A percentile compares a stretch with the other conserved stretches of the same genome.
Conservation (phyloP, 2,329 filamentous ascomycete species). For the Colletotrichum neosansevieriae region DNA sequence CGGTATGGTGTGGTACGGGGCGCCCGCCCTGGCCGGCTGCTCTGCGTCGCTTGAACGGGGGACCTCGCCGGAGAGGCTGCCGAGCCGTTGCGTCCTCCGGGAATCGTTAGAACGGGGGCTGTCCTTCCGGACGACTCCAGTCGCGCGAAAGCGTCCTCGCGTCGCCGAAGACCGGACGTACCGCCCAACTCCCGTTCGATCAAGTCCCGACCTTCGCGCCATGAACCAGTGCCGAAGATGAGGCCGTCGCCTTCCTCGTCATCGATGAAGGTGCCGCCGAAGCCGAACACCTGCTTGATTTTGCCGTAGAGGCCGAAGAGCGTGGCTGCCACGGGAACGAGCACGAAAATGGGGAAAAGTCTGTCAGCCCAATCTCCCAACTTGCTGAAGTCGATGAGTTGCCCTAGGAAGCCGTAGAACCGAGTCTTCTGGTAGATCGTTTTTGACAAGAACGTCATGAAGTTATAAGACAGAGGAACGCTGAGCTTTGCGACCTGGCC, state of each 20-base stretch:
- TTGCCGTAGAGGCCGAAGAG: slow-evolving; percentile 91
- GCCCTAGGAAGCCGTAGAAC: slow-evolving; percentile 89
- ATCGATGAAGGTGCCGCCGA: slow-evolving; percentile 79
- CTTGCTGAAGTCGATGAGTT: slow-evolving; percentile 84
- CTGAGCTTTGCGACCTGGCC: slow-evolving; percentile 92
- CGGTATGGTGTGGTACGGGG: slow-evolving; percentile 36
- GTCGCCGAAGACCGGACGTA: slow-evolving; percentile 64
- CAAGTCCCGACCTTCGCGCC: slow-evolving; percentile 91
- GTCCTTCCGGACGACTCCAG: slow-evolving; percentile 50
- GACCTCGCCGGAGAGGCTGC: slow-evolving; percentile 54
- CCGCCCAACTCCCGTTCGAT: slow-evolving; percentile 88
- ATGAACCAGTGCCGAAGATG: slow-evolving; percentile 82
- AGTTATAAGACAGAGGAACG: slow-evolving; percentile 95
- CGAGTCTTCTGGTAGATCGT: slow-evolving; percentile 80
- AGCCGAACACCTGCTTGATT: slow-evolving; percentile 81
- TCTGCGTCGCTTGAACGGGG: slow-evolving; percentile 58
- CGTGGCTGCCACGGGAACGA: slow-evolving; percentile 87
- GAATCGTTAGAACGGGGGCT: slow-evolving; percentile 62
- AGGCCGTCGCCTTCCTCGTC: slow-evolving; percentile 76
- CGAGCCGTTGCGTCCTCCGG: slow-evolving; percentile 51
- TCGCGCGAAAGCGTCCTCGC: slow-evolving; percentile 57
- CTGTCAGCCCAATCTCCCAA: slow-evolving; percentile 87
- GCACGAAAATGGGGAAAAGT: slow-evolving; percentile 88
- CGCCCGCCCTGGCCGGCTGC: slow-evolving; percentile 44
- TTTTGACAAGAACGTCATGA: slow-evolving; percentile 86